These are phyloP conservation scores for Boletus putidus DNA, from an alignment of 1,284 basidiomycete genomes.

Conservation along the genomic window DNA sequence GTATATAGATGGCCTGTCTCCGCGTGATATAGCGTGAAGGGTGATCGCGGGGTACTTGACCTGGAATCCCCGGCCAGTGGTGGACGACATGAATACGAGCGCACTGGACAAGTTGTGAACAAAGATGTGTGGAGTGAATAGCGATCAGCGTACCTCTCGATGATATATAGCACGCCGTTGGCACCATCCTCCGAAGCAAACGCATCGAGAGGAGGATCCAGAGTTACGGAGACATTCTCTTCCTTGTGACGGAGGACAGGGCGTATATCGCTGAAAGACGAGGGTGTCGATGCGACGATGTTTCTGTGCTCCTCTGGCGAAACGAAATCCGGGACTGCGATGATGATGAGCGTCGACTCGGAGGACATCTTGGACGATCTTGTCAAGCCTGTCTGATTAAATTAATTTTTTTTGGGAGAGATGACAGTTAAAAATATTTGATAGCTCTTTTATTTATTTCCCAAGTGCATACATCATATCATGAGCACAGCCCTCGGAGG, in stretches of 20 bases:
- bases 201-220: constrained; percentile 66
- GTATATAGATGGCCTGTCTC: constrained; percentile 73
- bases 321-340: constrained; percentile 55
- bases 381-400: no score
- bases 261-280: constrained; percentile 78
- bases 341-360: constrained; percentile 38
- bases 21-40: constrained; percentile 83
- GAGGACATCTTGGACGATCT: constrained; percentile 9
- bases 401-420: neutral
- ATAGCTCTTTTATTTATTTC: no score
- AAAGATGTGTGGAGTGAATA: constrained; percentile 29
- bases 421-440: neutral
- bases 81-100: constrained; percentile 72
- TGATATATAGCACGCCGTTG: constrained; percentile 71
- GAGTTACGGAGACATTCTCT: constrained; percentile 60
- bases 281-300: constrained; percentile 73
- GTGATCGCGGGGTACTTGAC: constrained; percentile 84
- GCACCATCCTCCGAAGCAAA: constrained; percentile 52
- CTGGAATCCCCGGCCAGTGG: constrained; percentile 69
- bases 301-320: constrained; percentile 68
- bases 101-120: constrained; percentile 48
- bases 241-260: constrained; percentile 75
- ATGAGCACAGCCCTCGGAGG: constrained; percentile 17
- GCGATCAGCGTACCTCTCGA: constrained; percentile 64
- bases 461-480: no score